These are phyloP conservation scores for Clohesyomyces aquaticus DNA, from an alignment of 495 filamentous ascomycete species.

Conservation along the genomic window DNA sequence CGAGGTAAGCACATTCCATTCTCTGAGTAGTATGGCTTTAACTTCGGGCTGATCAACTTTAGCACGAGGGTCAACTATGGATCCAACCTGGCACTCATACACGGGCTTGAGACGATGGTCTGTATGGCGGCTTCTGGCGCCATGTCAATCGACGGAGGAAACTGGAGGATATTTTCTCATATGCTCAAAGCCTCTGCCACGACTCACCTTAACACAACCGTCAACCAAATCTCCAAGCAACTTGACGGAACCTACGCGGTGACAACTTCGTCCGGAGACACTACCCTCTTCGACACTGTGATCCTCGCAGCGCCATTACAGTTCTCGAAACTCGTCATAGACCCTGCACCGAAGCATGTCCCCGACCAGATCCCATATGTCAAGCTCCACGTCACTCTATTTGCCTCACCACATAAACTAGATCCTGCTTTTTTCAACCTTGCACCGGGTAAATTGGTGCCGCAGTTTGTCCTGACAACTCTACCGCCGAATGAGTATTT, in stretches of 20 bases:
- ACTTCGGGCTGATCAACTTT: no score
- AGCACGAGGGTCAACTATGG: slow-evolving; percentile 95
- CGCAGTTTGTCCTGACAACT: slow-evolving; percentile 80
- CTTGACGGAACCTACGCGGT: slow-evolving; percentile 57
- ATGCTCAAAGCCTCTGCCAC: slow-evolving; percentile 73
- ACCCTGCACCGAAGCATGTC: slow-evolving; percentile 53
- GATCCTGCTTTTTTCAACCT: slow-evolving; percentile 73
- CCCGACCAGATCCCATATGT: slow-evolving; percentile 82
- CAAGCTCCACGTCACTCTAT: slow-evolving; percentile 82
- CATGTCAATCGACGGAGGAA: slow-evolving; percentile 78
- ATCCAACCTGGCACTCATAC: slow-evolving; percentile 80
- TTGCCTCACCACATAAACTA: slow-evolving; percentile 73
- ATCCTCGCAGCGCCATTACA: slow-evolving; percentile 80
- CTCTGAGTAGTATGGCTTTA: no score
- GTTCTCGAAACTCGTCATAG: slow-evolving; percentile 67
- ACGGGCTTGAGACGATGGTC: slow-evolving; percentile 91
- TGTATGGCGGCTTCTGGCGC: slow-evolving; percentile 90
- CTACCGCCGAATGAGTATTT: slow-evolving; percentile 62
- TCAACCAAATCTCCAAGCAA: slow-evolving; percentile 61
- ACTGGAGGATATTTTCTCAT: slow-evolving; percentile 89
- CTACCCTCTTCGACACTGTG: slow-evolving; percentile 68
- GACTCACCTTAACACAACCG: slow-evolving; percentile 70
- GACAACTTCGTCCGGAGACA: slow-evolving; percentile 44
- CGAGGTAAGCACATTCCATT: slow-evolving; percentile 48
- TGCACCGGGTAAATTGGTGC: slow-evolving; percentile 54